Evolutionary conservation across 257 asterid genomes (phyloP), one percentile per base, ranked within the genome.

Genomic region (Galeopsis tetrahit): DNA sequence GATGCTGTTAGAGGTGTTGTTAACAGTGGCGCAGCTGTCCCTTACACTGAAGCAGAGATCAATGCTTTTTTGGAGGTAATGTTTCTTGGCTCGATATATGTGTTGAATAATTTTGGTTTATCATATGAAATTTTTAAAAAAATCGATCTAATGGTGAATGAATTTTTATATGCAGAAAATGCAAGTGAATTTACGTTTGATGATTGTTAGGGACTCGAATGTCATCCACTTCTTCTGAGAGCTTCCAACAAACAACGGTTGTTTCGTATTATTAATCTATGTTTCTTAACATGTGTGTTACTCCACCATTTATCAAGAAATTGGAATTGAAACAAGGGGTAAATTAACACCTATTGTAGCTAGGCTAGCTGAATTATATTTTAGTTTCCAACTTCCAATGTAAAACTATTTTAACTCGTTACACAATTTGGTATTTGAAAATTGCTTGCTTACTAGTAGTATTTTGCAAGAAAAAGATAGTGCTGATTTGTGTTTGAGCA

Each of bases 1-100:
- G 82, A 85, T 64, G 99, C 91, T 73, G 80, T 94, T 34, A 90
- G 82, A 60, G 90, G 81, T 36, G 95, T 78, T 52, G 96, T 94
- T 17, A 91, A 94, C 83, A 76, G 28, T 62, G 99, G 88, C 35
- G 83, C 80, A 4, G 59, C 82, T 63, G 83, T 74, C 36, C 90
- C 93, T 56, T 91, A 73, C 84, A 73, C 97, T 28, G 87, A 79
- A 1, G 72, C 68, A 13, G 99, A 91, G 66, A 82, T 94, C 66
- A 81, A 83, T 82, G 77, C 94, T 71, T 75, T 84, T 70, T 67
- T 94, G 70, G 85, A 94, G 96, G 98, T 94, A 83, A 73, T 57
- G 10, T 71, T 53, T 39, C 48, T 63, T 8, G 35, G 4, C 11
- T 43, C 10, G 14, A 13, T 68, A 2, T 55, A 55, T 34, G 31